Evolutionary conservation across 768 basidiomycete genomes (phyloP).

Genomic region (Mycena chlorophos): DNA sequence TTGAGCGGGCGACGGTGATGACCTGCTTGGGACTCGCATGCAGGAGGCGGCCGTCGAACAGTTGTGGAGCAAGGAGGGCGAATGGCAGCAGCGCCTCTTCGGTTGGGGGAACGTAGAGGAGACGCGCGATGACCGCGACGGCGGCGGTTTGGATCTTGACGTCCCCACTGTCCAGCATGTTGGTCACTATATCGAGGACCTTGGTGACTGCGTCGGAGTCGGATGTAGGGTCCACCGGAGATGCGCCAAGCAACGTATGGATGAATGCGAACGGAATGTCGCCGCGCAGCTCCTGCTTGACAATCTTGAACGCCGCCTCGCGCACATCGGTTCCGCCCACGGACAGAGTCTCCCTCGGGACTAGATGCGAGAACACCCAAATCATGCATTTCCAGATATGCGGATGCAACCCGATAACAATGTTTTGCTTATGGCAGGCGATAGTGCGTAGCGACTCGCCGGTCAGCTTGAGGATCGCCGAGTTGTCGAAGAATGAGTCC

Average conservation of each 20-base stretch:
- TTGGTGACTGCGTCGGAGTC: conserved; percentile 30
- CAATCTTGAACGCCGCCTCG: conserved; percentile 40
- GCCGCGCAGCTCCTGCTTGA: conserved; percentile 48
- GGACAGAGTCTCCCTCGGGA: too few relatives aligned
- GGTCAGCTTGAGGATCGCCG: conserved; percentile 38
- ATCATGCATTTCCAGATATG: conserved; percentile 56
- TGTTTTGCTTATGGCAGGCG: conserved; percentile 33
- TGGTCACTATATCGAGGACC: conserved; percentile 38
- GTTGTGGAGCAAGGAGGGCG: conserved; percentile 30
- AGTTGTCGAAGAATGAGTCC: conserved; percentile 42
- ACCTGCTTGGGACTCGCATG: conserved; percentile 28
- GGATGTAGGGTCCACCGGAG: conserved; percentile 10
- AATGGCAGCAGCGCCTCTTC: conserved; percentile 11
- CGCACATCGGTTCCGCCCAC: conserved; percentile 23
- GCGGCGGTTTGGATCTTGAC: conserved; percentile 33
- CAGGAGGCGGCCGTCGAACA: conserved; percentile 51
- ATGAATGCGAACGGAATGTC: conserved; percentile 47
- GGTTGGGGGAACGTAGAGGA: conserved; percentile 31
- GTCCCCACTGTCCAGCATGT: conserved; percentile 36
- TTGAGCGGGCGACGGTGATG: conserved; percentile 26
- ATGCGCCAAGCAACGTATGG: conserved; percentile 36
- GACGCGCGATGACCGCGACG: conserved; percentile 34
- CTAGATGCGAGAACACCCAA: conserved; percentile 54
- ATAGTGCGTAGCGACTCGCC: conserved; percentile 35
- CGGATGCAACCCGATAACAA: conserved; percentile 40